Base-by-base conservation (phyloP, 1,284 basidiomycete genomes). In the Austroboletus niveus region DNA sequence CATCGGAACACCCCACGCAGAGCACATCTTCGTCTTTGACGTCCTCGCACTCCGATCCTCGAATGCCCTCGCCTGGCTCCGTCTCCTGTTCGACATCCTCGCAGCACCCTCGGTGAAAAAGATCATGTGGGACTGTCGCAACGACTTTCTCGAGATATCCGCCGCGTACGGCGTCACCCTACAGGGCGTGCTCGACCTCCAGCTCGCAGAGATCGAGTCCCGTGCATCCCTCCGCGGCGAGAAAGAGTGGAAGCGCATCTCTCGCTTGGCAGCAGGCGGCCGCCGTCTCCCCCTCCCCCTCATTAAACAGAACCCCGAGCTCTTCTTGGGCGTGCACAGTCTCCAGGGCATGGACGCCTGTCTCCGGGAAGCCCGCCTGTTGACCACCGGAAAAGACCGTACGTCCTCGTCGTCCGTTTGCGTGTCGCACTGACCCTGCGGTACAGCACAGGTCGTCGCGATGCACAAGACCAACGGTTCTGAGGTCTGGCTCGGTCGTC, bases 121-220 rank as follows among this genome's bases (percentile, higher is more conserved):
- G 60, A 54, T 78, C 50, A 73, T 74, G 49, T 77, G 75, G 75
- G 75, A 77, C 54, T 76, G 75, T 15, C 66, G 74, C 1, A 69
- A 72, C 61, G 75, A 77, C 57, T 73, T 60, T 57, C 56, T 72
- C 30, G 75, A 77, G 56, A 63, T 78, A 2, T 57, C 35, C 4
- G 51, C 59, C 11, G 54, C 58, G 1, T 71, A 70, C 34, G 68
- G 64, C 2, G 59, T 72, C 9, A 27, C 42, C 0, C 59, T 76
- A 29, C 61, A 64, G 12, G 63, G 65, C 20, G 65, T 75, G 7
- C 56, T 77, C 15, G 75, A 77, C 49, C 64, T 77, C 36, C 76
- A 77, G 50, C 61, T 77, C n/a, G 74, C 62, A 4, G 72, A 74
- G 51, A 59, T 73, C 42, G 44, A 63, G 42, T 72, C 73, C 9